phyloP scores from a whole-genome alignment of 2,329 filamentous ascomycete genomes.

The Metarhizium humberi region DNA sequence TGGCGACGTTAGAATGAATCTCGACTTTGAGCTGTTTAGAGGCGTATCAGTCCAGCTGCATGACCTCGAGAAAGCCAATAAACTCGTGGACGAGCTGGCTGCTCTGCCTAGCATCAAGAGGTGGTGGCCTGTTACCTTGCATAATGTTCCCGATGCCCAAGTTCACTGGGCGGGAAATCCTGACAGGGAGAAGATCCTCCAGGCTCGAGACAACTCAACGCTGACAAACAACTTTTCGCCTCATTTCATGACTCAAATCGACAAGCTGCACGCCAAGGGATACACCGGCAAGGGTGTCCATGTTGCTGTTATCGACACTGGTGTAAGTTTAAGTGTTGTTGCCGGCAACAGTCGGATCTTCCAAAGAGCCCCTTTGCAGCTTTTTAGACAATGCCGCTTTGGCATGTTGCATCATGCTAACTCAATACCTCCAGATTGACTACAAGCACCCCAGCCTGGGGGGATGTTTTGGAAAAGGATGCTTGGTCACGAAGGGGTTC shows the following conservation, averaged over 20 bases:
- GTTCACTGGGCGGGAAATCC: slow-evolving; percentile 8
- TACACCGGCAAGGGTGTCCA: slow-evolving; percentile 10
- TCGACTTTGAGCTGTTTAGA: slow-evolving; percentile 16
- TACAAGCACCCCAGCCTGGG: slow-evolving; percentile 55
- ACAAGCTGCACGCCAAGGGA: slow-evolving; percentile 8
- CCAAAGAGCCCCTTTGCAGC: background rate
- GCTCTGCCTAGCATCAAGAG: slow-evolving; percentile 15
- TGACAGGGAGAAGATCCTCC: background rate
- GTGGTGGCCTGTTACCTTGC: slow-evolving; percentile 18
- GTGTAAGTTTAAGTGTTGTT: slow-evolving; percentile 32
- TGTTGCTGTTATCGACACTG: slow-evolving; percentile 8
- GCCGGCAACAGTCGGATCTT: slow-evolving; percentile 12
- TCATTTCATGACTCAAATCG: slow-evolving; percentile 9
- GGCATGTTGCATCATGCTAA: slow-evolving; percentile 21
- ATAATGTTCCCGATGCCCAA: slow-evolving; percentile 2
- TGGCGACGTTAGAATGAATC: slow-evolving; percentile 11
- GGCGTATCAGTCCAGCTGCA: slow-evolving; percentile 16
- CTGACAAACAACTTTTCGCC: slow-evolving; percentile 5
- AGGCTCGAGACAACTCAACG: background rate
- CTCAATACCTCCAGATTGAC: slow-evolving; percentile 37
- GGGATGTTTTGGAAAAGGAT: slow-evolving; percentile 52
- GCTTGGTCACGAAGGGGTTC: slow-evolving; percentile 45
- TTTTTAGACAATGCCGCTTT: background rate
- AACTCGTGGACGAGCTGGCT: slow-evolving; percentile 22
- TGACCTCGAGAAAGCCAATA: slow-evolving; percentile 23